Evolutionary conservation across 2,329 filamentous ascomycete species (phyloP).

Genomic region (Aspergillus aculeatus): DNA sequence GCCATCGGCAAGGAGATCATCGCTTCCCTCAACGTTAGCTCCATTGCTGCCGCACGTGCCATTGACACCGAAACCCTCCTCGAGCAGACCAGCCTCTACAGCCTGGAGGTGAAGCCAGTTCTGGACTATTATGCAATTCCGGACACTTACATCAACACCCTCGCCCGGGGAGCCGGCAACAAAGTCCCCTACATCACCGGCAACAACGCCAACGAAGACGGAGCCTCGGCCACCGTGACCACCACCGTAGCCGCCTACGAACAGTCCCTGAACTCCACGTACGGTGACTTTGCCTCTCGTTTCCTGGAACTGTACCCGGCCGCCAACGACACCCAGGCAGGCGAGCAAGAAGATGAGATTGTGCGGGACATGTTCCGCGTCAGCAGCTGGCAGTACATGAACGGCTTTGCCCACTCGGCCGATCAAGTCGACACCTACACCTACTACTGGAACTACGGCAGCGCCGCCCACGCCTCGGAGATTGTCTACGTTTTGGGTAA

Average conservation of each 20-base stretch:
- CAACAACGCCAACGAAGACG: background rate
- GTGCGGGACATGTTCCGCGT: too few species aligned
- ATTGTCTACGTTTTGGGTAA: conserved; percentile 33
- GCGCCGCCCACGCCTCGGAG: conserved; percentile 27
- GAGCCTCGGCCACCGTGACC: background rate
- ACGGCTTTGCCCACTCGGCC: conserved; percentile 19
- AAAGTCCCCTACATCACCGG: background rate
- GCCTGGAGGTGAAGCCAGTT: too few species aligned
- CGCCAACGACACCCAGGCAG: conserved; percentile 10
- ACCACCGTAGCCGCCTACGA: background rate
- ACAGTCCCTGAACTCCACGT: conserved; percentile 11
- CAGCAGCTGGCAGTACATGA: conserved; percentile 10
- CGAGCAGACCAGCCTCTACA: background rate
- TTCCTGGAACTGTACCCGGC: conserved; percentile 5
- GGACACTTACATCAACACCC: background rate
- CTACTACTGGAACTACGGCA: conserved; percentile 29
- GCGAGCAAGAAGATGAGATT: too few species aligned
- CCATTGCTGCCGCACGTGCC: background rate
- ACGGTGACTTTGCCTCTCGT: background rate
- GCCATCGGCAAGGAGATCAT: too few species aligned
- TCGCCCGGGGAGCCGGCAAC: too few species aligned
- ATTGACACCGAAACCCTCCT: background rate
- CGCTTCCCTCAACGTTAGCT: too few species aligned
- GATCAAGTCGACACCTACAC: conserved; percentile 19
- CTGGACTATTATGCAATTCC: background rate